Evolutionary conservation across 75 land plant genomes (phyloP), one percentile per base, ranked within the genome.

Genomic region (Azolla pinnata): DNA sequence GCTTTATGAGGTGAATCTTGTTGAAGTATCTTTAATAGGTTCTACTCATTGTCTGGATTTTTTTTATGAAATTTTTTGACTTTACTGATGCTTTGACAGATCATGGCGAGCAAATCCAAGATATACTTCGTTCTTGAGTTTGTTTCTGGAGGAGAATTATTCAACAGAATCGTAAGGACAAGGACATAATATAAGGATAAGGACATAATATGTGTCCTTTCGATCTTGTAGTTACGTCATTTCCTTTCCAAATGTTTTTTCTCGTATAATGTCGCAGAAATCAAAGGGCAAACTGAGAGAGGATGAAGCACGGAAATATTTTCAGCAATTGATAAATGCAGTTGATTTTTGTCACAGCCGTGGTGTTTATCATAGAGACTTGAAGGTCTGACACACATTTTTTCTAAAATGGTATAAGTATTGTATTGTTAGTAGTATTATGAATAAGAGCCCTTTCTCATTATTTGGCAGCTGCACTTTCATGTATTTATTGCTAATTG

Each of bases 331-430:
- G 19, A 75, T 84, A 47, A 66, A 74, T 56, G 88, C 81, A 17
- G 75, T 84, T 42, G 84, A 78, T 31, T 81, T 46, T 59, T 84
- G 83, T 46, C 88, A 80, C 57, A 72, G 79, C 60, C 65, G 84
- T 0, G 88, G 88, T 10, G 88, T 84, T 14, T 84, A 61, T 35
- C 88, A 81, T 73, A 65, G 87, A 0, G 87, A 84, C 29, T 64
- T 84, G 38, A 84, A 84, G 65, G 65, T 63, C 2, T 2, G 54
- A 35, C 10, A 5, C 40, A 5, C 10, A 4, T 5, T 21, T 28
- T 55, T 28, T 7, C 7, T 9, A 7, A 4, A 50, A 50, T 19
- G 23, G 52, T 9, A 50, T 35, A 12, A 5, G 12, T 35, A 5
- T 12, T 5, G 40, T 5, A 29, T 46, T 18, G 14, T 38, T 8